Conservation (phyloP, 2,329 filamentous ascomycete genomes). For the Beauveria scarabaeidicola region DNA sequence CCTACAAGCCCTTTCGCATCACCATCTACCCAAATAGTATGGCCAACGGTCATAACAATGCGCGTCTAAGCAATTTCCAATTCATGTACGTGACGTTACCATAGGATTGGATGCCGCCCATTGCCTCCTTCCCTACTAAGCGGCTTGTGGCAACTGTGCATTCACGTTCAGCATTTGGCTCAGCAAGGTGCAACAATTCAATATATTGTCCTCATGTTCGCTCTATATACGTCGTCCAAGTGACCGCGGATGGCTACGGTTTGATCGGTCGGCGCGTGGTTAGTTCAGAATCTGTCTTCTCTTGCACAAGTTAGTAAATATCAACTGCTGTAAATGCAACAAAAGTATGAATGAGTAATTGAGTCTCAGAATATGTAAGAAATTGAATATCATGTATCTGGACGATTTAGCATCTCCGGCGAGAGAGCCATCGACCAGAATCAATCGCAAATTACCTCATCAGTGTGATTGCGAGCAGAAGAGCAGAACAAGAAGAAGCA, state of each 20-base stretch:
- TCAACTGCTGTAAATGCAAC: slow-evolving; percentile 8
- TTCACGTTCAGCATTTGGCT: neutral
- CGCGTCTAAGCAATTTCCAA: no score
- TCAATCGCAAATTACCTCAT: slow-evolving; percentile 99
- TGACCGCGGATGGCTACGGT: neutral
- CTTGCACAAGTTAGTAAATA: slow-evolving; percentile 19
- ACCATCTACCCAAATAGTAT: no score
- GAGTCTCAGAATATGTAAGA: slow-evolving; percentile 97
- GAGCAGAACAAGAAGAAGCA: slow-evolving; percentile 1
- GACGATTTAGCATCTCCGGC: slow-evolving; percentile 80
- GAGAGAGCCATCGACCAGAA: slow-evolving; percentile 71
- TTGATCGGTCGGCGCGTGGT: neutral
- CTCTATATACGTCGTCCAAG: neutral
- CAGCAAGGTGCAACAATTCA: neutral
- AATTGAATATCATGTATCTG: slow-evolving; percentile 73
- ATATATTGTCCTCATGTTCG: neutral
- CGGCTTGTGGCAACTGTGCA: neutral
- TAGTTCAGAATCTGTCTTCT: slow-evolving; percentile 13
- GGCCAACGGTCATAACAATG: no score
- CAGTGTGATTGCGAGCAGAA: slow-evolving; percentile 37
- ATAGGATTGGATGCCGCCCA: no score
- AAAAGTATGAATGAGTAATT: slow-evolving; percentile 18
- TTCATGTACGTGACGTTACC: no score
- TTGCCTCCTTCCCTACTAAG: no score
- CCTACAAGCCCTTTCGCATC: no score